These are phyloP conservation scores for Cercospora sp. DNA, from an alignment of 2,329 filamentous ascomycete genomes.

Conservation along the genomic window DNA sequence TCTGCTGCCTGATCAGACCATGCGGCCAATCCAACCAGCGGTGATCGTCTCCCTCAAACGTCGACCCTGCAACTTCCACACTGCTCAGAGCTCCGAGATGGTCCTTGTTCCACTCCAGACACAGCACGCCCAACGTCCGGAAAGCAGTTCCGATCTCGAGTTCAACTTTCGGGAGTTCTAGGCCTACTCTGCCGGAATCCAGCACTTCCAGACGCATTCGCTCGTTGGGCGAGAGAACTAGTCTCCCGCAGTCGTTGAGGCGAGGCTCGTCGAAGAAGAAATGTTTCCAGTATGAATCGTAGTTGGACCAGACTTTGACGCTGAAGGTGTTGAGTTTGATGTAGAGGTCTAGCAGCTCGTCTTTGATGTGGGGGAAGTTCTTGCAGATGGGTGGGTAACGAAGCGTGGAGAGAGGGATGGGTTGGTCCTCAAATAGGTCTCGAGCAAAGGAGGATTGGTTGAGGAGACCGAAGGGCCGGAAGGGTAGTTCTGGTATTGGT, in stretches of 20 bases:
- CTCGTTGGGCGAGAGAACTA: slow-evolving; percentile 13
- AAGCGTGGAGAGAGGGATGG: slow-evolving; percentile 12
- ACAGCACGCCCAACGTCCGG: slow-evolving; percentile 10
- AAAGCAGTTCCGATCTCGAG: slow-evolving; percentile 24
- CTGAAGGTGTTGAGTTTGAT: slow-evolving; percentile 15
- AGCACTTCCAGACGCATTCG: slow-evolving; percentile 12
- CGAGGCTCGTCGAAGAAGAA: slow-evolving; percentile 16
- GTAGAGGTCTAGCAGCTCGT: slow-evolving; percentile 15
- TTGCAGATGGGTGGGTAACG: slow-evolving; percentile 1
- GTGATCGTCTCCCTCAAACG: neutral
- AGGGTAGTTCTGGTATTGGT: neutral
- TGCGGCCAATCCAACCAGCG: neutral
- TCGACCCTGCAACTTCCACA: neutral
- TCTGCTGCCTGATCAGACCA: neutral
- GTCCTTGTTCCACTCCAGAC: neutral
- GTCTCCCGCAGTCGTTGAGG: slow-evolving; percentile 14
- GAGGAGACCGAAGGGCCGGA: neutral
- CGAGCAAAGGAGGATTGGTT: neutral
- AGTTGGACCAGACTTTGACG: slow-evolving; percentile 26
- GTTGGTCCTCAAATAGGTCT: neutral
- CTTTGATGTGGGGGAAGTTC: slow-evolving; percentile 3
- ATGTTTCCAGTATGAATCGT: slow-evolving; percentile 13
- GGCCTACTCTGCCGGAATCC: neutral
- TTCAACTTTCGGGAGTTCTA: slow-evolving; percentile 14
- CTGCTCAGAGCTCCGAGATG: too few relatives aligned